Percentiles rank a stretch among this genome's conserved stretches.
phyloP scores from a whole-genome alignment of 1,284 basidiomycete species.

The Naganishia sp. region DNA sequence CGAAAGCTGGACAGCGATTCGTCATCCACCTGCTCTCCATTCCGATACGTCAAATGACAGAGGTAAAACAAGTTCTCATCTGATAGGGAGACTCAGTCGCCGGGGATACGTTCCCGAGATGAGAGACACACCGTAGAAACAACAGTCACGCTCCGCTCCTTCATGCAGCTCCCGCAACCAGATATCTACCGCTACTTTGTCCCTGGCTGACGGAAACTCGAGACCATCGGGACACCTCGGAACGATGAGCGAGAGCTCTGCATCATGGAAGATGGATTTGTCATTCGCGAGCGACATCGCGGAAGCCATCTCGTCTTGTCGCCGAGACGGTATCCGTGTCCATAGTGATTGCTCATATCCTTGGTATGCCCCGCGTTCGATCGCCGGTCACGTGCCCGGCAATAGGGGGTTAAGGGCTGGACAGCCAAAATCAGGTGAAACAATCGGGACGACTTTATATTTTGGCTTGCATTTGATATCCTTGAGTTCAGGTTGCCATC shows the following conservation, averaged over 20 bases:
- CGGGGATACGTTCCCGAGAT: too few species aligned
- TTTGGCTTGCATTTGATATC: not conserved
- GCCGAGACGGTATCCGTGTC: not conserved
- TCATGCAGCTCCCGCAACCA: constrained; percentile 1
- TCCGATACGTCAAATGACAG: constrained; percentile 19
- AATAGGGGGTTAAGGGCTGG: not conserved
- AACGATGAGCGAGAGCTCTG: not conserved
- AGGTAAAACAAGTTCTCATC: constrained; percentile 30
- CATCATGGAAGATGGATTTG: constrained; percentile 2
- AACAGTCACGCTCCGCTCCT: constrained; percentile 5
- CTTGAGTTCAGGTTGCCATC: too few species aligned
- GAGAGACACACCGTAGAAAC: constrained; percentile 27
- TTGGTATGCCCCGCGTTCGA: not conserved
- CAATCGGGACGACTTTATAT: not conserved
- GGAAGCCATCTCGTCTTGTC: not conserved
- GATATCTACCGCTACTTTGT: not conserved
- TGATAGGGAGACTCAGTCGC: not conserved
- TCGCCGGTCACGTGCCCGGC: constrained; percentile 1
- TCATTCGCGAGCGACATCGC: not conserved
- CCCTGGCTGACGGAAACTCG: not conserved
- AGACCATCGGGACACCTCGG: constrained; percentile 4
- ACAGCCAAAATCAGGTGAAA: not conserved
- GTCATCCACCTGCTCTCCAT: not conserved
- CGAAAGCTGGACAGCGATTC: not conserved
- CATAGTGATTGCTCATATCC: too few species aligned